phyloP scores from a whole-genome alignment of 805 yeast genomes.

The Nakazawaea wickerhamii region DNA sequence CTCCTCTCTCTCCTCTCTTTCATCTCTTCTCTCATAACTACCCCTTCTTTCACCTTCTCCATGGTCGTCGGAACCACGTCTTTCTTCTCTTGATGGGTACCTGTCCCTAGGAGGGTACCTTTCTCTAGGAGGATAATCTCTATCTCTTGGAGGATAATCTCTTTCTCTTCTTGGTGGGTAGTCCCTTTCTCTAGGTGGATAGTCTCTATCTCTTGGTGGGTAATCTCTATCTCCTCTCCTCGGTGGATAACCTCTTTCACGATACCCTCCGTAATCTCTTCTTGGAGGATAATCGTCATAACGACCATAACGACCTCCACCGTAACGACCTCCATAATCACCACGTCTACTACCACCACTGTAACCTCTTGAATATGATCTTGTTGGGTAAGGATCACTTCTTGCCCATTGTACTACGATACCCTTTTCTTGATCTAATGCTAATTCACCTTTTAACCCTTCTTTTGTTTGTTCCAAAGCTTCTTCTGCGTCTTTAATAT shows the following conservation, averaged over 20 bases:
- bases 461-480: constrained; percentile 43
- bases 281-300: constrained; percentile 15
- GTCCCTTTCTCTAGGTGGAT: constrained; percentile 16
- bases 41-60: constrained; percentile 18
- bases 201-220: constrained; percentile 5
- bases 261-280: constrained; percentile 2
- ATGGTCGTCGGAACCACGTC: constrained; percentile 1
- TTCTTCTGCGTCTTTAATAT: constrained; percentile 45
- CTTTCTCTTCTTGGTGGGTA: constrained; percentile 7
- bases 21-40: constrained; percentile 13
- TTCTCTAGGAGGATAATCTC: constrained; percentile 7
- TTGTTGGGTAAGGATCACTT: constrained; percentile 43
- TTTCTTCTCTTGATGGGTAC: constrained; percentile 6
- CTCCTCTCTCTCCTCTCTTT: constrained; percentile 13
- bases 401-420: constrained; percentile 51
- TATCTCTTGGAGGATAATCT: constrained; percentile 4
- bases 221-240: constrained; percentile 8
- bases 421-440: constrained; percentile 33
- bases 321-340: constrained; percentile 13
- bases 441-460: constrained; percentile 30
- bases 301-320: constrained; percentile 18
- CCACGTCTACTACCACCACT: constrained; percentile 15
- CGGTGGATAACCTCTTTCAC: constrained; percentile 9
- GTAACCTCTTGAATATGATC: constrained; percentile 30
- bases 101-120: not conserved